Evolutionary conservation across 2,329 filamentous ascomycete genomes (phyloP), one percentile per base, ranked within the genome.

Genomic region (Arthrobotrys iridis): DNA sequence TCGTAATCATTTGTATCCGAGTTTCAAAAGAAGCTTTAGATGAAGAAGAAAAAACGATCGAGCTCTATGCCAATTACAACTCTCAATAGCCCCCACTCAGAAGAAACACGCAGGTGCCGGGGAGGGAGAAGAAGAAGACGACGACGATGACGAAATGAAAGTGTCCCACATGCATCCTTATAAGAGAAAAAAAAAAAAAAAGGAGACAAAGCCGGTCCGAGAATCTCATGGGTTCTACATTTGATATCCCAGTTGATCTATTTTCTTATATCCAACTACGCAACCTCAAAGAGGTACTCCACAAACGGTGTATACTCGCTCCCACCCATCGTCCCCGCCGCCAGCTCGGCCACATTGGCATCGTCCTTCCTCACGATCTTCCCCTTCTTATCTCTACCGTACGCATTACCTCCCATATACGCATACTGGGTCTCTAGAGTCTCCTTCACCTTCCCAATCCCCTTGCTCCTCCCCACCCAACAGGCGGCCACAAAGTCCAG

Each of bases 301-400:
- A 98, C 95, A 83, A 96, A 99, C 41, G 95, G 91, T 74, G 93
- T 95, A 84, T 98, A 99, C 82, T 97, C 90, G 15, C 72, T 93
- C 91, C 88, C 87, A 22, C 85, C 86, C 57, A 90, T 82, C 24
- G 88, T 91, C 2, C 90, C 90, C 2, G 91, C 90, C 41, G 93
- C 92, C 87, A 97, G 91, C 79, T 98, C 94, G 43, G 91, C 89
- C 80, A 92, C 83, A 26, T 88, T 85, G 11, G 90, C 89, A 80
- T 98, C 94, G 81, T 99, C 95, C 83, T 96, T 96, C 81, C 91
- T 91, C 78, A 95, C 89, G 78, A 92, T 89, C 41, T 79, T 79
- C 24, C 95, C 95, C 80, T 94, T 93, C 87, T 96, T 97, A 85
- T 99, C 95, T 73, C 92, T 87, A 11, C 92, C 92, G 79, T 98